phyloP scores from a whole-genome alignment of 192 early-diverging fungal genomes.

The Coemansia sp. region DNA sequence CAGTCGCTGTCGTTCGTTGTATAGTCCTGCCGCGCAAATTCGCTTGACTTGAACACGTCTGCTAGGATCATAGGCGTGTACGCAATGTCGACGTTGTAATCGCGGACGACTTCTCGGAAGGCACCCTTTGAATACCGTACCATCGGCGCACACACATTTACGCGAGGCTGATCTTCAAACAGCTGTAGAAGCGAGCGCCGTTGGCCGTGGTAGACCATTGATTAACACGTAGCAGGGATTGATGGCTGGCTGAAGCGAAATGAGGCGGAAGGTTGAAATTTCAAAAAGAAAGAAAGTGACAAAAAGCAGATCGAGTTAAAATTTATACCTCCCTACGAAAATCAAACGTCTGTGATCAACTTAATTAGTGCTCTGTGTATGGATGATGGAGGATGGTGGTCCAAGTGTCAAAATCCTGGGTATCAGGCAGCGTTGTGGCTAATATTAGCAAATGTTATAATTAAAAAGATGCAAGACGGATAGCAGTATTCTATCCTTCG shows the following conservation, averaged over 20 bases:
- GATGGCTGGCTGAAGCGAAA: not conserved
- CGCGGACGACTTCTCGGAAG: constrained; percentile 81
- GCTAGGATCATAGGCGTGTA: constrained; percentile 98
- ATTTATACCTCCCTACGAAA: too few relatives aligned
- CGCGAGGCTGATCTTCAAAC: constrained; percentile 57
- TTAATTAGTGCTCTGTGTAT: too few relatives aligned
- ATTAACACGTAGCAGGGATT: not conserved
- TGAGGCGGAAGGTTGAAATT: not conserved
- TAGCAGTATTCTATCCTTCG: constrained; percentile 2
- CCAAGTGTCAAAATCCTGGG: not conserved
- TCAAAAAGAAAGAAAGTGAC: not conserved
- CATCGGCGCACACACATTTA: constrained; percentile 94
- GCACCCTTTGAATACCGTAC: constrained; percentile 95
- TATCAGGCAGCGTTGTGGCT: not conserved
- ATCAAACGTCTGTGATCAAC: too few relatives aligned
- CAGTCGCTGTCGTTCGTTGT: constrained; percentile 77
- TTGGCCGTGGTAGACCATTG: constrained; percentile 29
- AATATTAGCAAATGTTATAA: not conserved
- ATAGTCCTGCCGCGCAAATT: constrained; percentile 82
- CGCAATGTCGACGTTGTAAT: constrained; percentile 82
- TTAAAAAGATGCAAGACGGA: not conserved
- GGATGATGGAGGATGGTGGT: not conserved
- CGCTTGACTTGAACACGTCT: constrained; percentile 85
- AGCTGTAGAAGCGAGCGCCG: constrained; percentile 55
- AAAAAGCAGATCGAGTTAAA: not conserved